phyloP scores from a whole-genome alignment of 139 green algal genomes.

The Pseudopediastrum boryanum region DNA sequence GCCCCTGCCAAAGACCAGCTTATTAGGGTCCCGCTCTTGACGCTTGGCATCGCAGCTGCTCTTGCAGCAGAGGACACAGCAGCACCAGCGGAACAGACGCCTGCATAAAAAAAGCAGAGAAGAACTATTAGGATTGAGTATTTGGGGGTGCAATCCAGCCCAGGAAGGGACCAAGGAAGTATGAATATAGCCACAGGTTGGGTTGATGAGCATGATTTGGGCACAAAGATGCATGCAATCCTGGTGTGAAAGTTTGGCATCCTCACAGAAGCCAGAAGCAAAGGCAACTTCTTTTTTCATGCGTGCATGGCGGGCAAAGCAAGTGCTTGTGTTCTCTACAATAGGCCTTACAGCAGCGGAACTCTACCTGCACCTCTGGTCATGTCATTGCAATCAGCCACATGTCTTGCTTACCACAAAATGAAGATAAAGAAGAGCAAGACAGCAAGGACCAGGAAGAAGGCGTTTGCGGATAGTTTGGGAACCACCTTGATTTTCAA shows the following conservation, averaged over 20 bases:
- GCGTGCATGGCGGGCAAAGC: background rate
- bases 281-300: background rate
- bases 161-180: too few species aligned
- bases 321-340: background rate
- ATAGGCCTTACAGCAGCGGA: background rate
- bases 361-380: background rate
- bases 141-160: too few species aligned
- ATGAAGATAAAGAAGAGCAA: conserved; percentile 38
- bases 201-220: too few species aligned
- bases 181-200: too few species aligned
- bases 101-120: conserved; percentile 3
- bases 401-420: conserved; percentile 7
- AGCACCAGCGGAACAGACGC: conserved; percentile 34
- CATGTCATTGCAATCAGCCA: background rate
- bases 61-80: conserved; percentile 29
- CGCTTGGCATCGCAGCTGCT: conserved; percentile 27
- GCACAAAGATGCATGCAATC: too few species aligned
- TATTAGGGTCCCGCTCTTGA: background rate
- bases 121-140: too few species aligned
- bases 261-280: too few species aligned
- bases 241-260: too few species aligned
- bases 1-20: conserved; percentile 26
- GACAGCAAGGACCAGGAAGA: conserved; percentile 24
- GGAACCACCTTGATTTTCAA: too few species aligned
- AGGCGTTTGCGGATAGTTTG: conserved; percentile 35